Evolutionary conservation across 257 asterid species (phyloP).

Genomic region (Petunia axillaris): DNA sequence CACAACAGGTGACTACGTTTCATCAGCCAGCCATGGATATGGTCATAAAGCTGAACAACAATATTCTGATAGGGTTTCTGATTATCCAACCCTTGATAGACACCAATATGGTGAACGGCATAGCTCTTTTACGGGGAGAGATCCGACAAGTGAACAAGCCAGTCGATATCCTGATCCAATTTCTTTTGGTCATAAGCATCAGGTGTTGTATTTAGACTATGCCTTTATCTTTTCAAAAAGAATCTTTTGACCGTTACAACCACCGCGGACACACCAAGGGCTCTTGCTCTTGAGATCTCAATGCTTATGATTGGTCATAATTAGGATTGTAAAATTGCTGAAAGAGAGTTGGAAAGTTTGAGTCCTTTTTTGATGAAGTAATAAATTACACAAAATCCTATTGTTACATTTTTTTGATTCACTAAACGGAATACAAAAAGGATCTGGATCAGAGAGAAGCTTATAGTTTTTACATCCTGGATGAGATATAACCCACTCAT

Average conservation of each 20-base stretch:
- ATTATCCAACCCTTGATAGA: constrained; percentile 73
- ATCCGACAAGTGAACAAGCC: constrained; percentile 69
- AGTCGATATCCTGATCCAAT: constrained; percentile 69
- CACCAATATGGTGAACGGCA: constrained; percentile 71
- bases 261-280: constrained; percentile 12
- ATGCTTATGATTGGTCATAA: neutral
- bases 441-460: constrained; percentile 18
- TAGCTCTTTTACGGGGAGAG: constrained; percentile 67
- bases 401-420: neutral
- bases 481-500: neutral
- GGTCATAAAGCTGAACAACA: constrained; percentile 74
- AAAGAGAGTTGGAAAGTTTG: constrained; percentile 11
- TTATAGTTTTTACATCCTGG: neutral
- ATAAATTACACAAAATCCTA: neutral
- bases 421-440: neutral
- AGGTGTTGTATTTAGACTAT: constrained; percentile 49
- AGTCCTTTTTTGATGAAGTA: too few relatives aligned
- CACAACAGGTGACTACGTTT: constrained; percentile 57
- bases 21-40: constrained; percentile 72
- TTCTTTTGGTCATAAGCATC: constrained; percentile 69
- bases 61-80: constrained; percentile 70
- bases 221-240: constrained; percentile 22
- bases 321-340: neutral
- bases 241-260: neutral
- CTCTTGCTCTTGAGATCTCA: constrained; percentile 14